Percentiles rank a stretch among this genome's conserved stretches.
Evolutionary conservation across 225 moss, liverwort and hornwort genomes (phyloP).

Genomic region (Sphagnum tenellum): DNA sequence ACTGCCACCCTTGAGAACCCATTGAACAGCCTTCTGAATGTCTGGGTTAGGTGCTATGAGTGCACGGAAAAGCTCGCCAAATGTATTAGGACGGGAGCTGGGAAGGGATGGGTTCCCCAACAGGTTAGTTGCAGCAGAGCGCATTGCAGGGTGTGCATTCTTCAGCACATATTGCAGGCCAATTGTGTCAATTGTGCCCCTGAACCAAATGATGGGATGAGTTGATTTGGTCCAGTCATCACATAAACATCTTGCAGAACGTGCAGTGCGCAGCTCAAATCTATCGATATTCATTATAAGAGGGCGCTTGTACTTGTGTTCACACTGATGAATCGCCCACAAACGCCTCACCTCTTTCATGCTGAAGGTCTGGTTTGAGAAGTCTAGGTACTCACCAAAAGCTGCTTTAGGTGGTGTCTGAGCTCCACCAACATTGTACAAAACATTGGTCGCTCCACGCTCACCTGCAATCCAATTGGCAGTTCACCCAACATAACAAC

Average conservation of each 20-base stretch:
- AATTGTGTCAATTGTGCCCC: slow-evolving; percentile 40
- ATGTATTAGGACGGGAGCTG: slow-evolving; percentile 58
- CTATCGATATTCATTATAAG: slow-evolving; percentile 37
- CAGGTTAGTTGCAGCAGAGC: slow-evolving; percentile 36
- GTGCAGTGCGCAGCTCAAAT: slow-evolving; percentile 13
- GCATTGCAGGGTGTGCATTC: slow-evolving; percentile 44
- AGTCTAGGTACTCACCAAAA: slow-evolving; percentile 56
- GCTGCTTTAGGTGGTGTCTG: slow-evolving; percentile 12
- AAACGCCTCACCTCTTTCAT: slow-evolving; percentile 61
- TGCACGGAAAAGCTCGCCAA: slow-evolving; percentile 64
- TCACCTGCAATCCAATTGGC: slow-evolving; percentile 26
- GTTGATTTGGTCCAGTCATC: slow-evolving; percentile 58
- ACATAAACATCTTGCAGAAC: slow-evolving; percentile 34
- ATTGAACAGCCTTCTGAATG: slow-evolving; percentile 45
- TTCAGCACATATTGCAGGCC: slow-evolving; percentile 58
- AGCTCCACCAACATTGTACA: slow-evolving; percentile 9
- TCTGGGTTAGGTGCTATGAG: slow-evolving; percentile 41
- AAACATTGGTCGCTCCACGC: slow-evolving; percentile 24
- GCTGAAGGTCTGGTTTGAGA: slow-evolving; percentile 44
- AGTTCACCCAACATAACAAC: background rate
- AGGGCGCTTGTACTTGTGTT: slow-evolving; percentile 32
- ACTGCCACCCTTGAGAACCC: slow-evolving; percentile 41
- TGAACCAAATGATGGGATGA: slow-evolving; percentile 45
- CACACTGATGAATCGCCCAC: slow-evolving; percentile 49
- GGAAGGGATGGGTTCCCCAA: slow-evolving; percentile 58